phyloP scores from a whole-genome alignment of 2,329 filamentous ascomycete genomes.

The Dothidotthia symphoricarpi region DNA sequence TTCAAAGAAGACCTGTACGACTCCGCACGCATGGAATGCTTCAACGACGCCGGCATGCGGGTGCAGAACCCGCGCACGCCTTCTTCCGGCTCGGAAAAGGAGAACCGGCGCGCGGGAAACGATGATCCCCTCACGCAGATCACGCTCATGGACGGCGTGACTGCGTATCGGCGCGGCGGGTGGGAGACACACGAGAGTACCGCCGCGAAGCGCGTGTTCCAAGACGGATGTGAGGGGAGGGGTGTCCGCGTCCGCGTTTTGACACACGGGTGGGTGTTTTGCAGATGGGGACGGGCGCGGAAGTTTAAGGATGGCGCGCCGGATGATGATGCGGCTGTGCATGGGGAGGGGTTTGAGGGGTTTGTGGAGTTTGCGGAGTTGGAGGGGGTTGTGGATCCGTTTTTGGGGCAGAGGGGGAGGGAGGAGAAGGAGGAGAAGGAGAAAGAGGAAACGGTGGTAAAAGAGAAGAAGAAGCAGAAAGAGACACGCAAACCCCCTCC shows the following conservation, averaged over 20 bases:
- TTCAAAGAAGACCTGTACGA: conserved; percentile 29
- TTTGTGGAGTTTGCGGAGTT: conserved; percentile 28
- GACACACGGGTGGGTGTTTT: conserved; percentile 26
- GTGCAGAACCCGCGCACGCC: background rate
- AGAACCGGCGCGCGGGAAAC: conserved; percentile 9
- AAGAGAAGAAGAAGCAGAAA: no score
- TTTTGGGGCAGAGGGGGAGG: background rate
- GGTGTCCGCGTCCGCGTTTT: conserved; percentile 18
- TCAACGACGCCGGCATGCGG: conserved; percentile 17
- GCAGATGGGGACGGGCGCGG: conserved; percentile 23
- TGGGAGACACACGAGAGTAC: conserved; percentile 19
- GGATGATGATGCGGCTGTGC: conserved; percentile 10
- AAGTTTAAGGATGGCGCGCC: conserved; percentile 6
- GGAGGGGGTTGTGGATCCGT: conserved; percentile 14
- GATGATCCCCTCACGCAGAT: conserved; percentile 25
- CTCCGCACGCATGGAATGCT: conserved; percentile 15
- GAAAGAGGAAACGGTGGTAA: background rate
- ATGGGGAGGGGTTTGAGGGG: conserved; percentile 25
- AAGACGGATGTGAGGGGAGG: background rate
- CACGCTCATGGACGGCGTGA: conserved; percentile 19
- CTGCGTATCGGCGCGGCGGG: conserved; percentile 27
- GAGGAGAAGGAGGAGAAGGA: background rate
- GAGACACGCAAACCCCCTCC: no score
- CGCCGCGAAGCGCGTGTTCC: background rate
- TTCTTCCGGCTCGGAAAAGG: background rate